These are phyloP conservation scores for Plasmodium vinckei DNA, from an alignment of 169 alveolate species.

Conservation along the genomic window DNA sequence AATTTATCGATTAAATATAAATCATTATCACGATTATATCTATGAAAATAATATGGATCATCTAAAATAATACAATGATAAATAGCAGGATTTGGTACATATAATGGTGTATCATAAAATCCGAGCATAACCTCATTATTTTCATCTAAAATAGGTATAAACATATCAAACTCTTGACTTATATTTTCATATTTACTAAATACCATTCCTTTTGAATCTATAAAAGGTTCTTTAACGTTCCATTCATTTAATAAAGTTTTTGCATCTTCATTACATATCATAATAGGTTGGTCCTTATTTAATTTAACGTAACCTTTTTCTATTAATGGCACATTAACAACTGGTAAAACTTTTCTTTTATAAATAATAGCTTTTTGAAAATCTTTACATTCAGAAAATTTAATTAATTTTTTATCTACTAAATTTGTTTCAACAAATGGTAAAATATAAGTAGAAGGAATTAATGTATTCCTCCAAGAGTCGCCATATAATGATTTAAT, in stretches of 20 bases:
- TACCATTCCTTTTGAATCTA: conserved; percentile 82
- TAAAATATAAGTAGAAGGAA: conserved; percentile 77
- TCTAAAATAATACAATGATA: conserved; percentile 75
- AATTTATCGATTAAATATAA: conserved; percentile 33
- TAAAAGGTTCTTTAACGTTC: conserved; percentile 82
- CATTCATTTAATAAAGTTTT: conserved; percentile 79
- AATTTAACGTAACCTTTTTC: conserved; percentile 80
- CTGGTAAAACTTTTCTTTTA: conserved; percentile 79
- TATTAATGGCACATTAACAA: conserved; percentile 83
- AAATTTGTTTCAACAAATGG: conserved; percentile 78
- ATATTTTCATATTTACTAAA: conserved; percentile 52
- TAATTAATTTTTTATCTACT: conserved; percentile 75
- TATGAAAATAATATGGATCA: conserved; percentile 48
- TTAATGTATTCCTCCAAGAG: conserved; percentile 77
- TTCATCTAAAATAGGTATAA: conserved; percentile 72
- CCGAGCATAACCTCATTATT: conserved; percentile 78
- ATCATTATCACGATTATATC: conserved; percentile 40
- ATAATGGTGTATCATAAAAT: conserved; percentile 81
- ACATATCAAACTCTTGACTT: conserved; percentile 59
- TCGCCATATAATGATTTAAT: conserved; percentile 81
- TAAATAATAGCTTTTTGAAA: conserved; percentile 74
- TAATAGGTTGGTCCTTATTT: conserved; percentile 83
- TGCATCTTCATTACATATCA: conserved; percentile 84
- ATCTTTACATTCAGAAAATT: conserved; percentile 79
- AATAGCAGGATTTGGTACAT: conserved; percentile 86